Conservation (phyloP, 345 rosid genomes). For the Gossypium raimondii region DNA sequence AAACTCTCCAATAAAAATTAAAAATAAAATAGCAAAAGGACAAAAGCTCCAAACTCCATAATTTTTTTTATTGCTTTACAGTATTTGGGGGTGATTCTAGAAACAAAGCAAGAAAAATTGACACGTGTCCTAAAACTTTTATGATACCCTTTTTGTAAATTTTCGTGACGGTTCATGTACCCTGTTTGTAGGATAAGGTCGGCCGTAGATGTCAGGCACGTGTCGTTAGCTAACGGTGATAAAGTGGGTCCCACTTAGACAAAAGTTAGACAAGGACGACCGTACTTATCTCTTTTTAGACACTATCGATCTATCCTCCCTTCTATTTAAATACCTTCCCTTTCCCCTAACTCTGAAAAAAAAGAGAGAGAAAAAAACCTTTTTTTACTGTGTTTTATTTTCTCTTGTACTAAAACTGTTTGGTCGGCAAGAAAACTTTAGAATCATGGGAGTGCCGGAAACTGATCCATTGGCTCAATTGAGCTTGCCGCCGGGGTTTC, state of each 20-base stretch:
- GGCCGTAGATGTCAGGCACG: conserved; percentile 37
- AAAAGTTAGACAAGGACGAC: conserved; percentile 54
- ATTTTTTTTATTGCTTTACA: too few relatives aligned
- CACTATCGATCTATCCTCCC: neutral
- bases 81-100: conserved; percentile 7
- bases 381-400: neutral
- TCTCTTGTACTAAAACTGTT: neutral
- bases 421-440: neutral
- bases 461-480: conserved; percentile 69
- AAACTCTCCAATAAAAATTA: neutral
- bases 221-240: conserved; percentile 30
- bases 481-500: conserved; percentile 93
- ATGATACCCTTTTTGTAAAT: conserved; percentile 20
- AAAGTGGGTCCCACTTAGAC: conserved; percentile 27
- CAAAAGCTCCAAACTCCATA: too few relatives aligned
- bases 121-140: conserved; percentile 28
- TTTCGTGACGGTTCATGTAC: conserved; percentile 45
- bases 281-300: conserved; percentile 52
- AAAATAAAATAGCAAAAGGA: too few relatives aligned
- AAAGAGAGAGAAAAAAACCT: neutral
- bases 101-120: neutral
- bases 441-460: conserved; percentile 64
- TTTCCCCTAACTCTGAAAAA: neutral
- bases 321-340: conserved; percentile 30
- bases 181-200: conserved; percentile 28